A percentile compares a stretch with the other conserved stretches of the same genome.
These are phyloP conservation scores for Kluyveromyces sp. DNA, from an alignment of 1,139 yeast genomes.

Conservation along the genomic window DNA sequence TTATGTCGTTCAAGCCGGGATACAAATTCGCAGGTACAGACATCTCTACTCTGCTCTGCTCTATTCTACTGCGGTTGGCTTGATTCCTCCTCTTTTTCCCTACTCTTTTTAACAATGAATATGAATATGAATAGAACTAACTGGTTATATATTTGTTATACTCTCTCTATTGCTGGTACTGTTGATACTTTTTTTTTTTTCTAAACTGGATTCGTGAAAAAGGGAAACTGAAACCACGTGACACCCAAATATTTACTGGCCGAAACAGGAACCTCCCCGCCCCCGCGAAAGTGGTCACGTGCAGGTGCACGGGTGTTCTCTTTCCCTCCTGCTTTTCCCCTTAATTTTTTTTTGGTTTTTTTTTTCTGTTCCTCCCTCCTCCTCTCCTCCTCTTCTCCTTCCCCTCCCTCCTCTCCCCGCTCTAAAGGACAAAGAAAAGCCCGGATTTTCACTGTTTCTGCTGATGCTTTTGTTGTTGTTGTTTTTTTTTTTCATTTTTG, in stretches of 20 bases:
- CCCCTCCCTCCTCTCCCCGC: neutral
- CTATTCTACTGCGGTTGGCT: neutral
- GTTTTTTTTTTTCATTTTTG: too few relatives aligned
- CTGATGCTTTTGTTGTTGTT: too few relatives aligned
- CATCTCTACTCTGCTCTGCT: slow-evolving; percentile 10
- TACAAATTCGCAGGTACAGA: slow-evolving; percentile 32
- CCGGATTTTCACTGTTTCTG: too few relatives aligned
- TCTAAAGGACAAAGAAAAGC: too few relatives aligned
- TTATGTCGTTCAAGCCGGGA: slow-evolving; percentile 86
- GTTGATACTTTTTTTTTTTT: too few relatives aligned
- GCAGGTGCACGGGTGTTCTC: neutral
- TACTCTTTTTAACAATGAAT: neutral
- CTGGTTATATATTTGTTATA: too few relatives aligned
- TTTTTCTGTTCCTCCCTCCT: neutral
- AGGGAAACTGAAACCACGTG: neutral
- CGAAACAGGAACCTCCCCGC: neutral
- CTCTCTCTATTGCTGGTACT: too few relatives aligned
- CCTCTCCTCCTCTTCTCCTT: neutral
- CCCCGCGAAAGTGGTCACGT: neutral
- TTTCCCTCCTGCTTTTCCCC: neutral
- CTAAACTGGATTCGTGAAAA: neutral
- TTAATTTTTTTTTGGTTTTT: too few relatives aligned
- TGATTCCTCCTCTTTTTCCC: neutral
- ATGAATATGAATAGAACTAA: too few relatives aligned
- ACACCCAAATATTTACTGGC: too few relatives aligned